Evolutionary conservation across 495 filamentous ascomycete genomes (phyloP).

Genomic region (Acidiella bohemica): DNA sequence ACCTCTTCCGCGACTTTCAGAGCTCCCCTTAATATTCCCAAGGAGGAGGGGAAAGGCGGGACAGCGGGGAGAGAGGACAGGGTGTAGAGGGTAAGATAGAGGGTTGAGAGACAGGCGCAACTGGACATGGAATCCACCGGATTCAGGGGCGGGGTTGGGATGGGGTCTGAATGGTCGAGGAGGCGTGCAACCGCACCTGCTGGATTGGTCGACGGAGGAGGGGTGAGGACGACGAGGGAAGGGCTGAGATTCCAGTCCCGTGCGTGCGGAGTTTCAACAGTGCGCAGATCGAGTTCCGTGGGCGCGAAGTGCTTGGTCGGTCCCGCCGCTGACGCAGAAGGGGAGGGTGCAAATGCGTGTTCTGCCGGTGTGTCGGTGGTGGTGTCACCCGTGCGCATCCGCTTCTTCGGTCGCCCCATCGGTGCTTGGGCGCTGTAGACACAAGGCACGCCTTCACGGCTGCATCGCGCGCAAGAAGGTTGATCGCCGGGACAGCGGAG

Average conservation of each 20-base stretch:
- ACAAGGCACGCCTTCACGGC: slow-evolving; percentile 23
- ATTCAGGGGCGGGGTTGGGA: too few species aligned
- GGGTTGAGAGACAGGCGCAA: slow-evolving; percentile 27
- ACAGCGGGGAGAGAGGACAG: slow-evolving; percentile 13
- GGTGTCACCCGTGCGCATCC: neutral
- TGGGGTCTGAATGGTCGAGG: slow-evolving; percentile 4
- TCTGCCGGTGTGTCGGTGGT: neutral
- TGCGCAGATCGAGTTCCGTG: too few species aligned
- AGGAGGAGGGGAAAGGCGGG: slow-evolving; percentile 22
- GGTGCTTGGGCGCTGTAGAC: slow-evolving; percentile 24
- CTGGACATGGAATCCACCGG: too few species aligned
- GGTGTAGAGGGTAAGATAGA: slow-evolving; percentile 26
- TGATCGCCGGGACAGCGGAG: slow-evolving; percentile 26
- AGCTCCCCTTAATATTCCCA: slow-evolving; percentile 23
- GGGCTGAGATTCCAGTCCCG: too few species aligned
- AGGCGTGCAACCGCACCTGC: neutral
- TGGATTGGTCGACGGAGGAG: too few species aligned
- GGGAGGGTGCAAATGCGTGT: neutral
- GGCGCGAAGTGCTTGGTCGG: too few species aligned
- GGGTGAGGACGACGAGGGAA: too few species aligned
- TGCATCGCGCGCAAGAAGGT: slow-evolving; percentile 23
- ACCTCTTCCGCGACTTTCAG: slow-evolving; percentile 21
- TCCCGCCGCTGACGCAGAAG: too few species aligned
- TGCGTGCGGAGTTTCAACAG: too few species aligned
- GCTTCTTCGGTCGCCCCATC: slow-evolving; percentile 14